These are phyloP conservation scores for Melastoma malabathricum DNA, from an alignment of 345 rosid genomes.

Conservation along the genomic window DNA sequence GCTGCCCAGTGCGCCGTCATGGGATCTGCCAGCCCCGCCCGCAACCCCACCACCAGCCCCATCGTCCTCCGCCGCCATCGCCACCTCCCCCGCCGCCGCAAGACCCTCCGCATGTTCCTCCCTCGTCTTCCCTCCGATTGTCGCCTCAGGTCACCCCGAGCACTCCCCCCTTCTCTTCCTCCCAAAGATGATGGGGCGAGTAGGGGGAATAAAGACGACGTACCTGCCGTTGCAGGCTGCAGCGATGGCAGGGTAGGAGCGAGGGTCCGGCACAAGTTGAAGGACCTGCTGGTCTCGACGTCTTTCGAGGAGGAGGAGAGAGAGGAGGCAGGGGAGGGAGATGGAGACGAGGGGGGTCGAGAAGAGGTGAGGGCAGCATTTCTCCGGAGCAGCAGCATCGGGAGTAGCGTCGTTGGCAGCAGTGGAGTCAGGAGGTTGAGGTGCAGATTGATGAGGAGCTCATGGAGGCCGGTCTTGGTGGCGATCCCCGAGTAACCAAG, in stretches of 20 bases:
- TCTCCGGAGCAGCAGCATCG: slow-evolving; percentile 21
- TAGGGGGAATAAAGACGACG: too few relatives aligned
- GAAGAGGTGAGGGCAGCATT: slow-evolving; percentile 13
- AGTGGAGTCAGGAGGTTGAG: slow-evolving; percentile 44
- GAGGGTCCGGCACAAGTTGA: slow-evolving; percentile 45
- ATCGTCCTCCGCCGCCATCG: slow-evolving; percentile 79
- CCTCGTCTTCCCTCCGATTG: slow-evolving; percentile 24
- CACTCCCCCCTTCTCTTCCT: slow-evolving; percentile 9
- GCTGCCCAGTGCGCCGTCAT: slow-evolving; percentile 69
- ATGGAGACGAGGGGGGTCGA: slow-evolving; percentile 9
- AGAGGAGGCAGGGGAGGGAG: slow-evolving; percentile 7
- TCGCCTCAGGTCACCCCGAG: slow-evolving; percentile 17
- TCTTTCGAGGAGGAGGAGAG: slow-evolving; percentile 23
- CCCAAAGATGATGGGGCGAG: slow-evolving; percentile 5
- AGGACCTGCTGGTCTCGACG: slow-evolving; percentile 66
- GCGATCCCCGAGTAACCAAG: slow-evolving; percentile 59
- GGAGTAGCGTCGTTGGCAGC: slow-evolving; percentile 24
- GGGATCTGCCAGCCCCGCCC: slow-evolving; percentile 34
- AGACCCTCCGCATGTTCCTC: slow-evolving; percentile 77
- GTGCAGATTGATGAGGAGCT: slow-evolving; percentile 51
- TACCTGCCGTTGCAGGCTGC: too few relatives aligned
- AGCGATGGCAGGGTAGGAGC: slow-evolving; percentile 14
- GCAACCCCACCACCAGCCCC: slow-evolving; percentile 73
- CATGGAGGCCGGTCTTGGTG: slow-evolving; percentile 79
- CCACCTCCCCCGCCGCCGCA: slow-evolving; percentile 76